Percentiles rank a stretch among this genome's conserved stretches.
Conservation (phyloP, 1,139 yeast genomes). For the Suhomyces bolitotheri region DNA sequence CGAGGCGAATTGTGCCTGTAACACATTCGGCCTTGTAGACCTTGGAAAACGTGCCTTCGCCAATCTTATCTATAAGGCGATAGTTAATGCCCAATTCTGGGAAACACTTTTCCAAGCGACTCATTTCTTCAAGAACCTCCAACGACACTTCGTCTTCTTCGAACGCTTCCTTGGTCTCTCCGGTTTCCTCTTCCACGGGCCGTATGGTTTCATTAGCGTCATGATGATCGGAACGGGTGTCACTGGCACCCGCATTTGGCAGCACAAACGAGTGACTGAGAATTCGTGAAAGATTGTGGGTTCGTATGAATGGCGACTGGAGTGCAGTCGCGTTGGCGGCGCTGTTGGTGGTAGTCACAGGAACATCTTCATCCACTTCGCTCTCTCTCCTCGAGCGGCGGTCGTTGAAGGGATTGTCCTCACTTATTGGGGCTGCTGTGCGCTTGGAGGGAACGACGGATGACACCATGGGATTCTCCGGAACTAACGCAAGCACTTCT, state of each 20-base stretch:
- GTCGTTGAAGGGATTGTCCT: conserved; percentile 26
- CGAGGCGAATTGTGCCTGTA: conserved; percentile 40
- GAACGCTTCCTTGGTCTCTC: conserved; percentile 2
- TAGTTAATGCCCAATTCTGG: conserved; percentile 61
- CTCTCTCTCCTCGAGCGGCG: conserved; percentile 4
- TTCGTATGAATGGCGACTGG: conserved; percentile 16
- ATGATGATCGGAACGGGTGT: conserved; percentile 4
- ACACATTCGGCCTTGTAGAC: conserved; percentile 87
- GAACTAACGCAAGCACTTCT: conserved; percentile 2
- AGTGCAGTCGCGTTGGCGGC: not conserved
- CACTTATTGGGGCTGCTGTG: conserved; percentile 12
- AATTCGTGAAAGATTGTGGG: conserved; percentile 16
- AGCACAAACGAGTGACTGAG: conserved; percentile 7
- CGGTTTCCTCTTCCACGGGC: not conserved
- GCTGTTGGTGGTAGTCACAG: not conserved
- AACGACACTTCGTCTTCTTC: conserved; percentile 50
- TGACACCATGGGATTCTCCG: not conserved
- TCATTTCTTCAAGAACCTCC: conserved; percentile 67
- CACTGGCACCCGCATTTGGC: conserved; percentile 9
- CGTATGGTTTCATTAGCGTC: conserved; percentile 9
- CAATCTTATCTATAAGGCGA: conserved; percentile 77
- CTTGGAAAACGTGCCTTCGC: conserved; percentile 92
- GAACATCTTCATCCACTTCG: conserved; percentile 2
- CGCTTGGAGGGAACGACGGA: conserved; percentile 6
- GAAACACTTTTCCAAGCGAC: conserved; percentile 60